phyloP scores from a whole-genome alignment of 805 yeast species.

The Metschnikowia baotianmanensis region DNA sequence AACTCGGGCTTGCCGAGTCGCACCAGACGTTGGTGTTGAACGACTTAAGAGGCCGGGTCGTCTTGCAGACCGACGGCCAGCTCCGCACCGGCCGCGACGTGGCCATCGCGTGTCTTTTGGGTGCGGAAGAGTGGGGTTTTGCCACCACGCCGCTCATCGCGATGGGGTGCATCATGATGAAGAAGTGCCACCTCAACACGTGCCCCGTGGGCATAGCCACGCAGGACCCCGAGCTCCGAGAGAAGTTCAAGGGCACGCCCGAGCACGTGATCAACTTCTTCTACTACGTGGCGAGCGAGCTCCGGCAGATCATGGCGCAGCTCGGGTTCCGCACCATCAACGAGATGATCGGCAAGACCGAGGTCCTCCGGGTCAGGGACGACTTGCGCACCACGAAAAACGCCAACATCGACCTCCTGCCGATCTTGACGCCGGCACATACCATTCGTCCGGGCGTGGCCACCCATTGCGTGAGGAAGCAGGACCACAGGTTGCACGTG shows the following conservation, averaged over 20 bases:
- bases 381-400: conserved; percentile 86
- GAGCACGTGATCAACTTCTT: conserved; percentile 98
- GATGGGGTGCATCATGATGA: conserved; percentile 96
- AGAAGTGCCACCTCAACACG: conserved; percentile 86
- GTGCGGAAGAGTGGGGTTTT: conserved; percentile 98
- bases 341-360: conserved; percentile 98
- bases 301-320: conserved; percentile 89
- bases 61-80: conserved; percentile 98
- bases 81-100: conserved; percentile 95
- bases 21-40: conserved; percentile 95
- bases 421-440: conserved; percentile 95
- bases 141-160: conserved; percentile 97
- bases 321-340: conserved; percentile 93
- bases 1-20: conserved; percentile 95
- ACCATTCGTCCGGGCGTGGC: conserved; percentile 96
- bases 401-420: conserved; percentile 85
- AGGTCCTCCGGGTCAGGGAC: conserved; percentile 80
- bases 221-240: conserved; percentile 91
- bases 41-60: conserved; percentile 92
- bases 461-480: conserved; percentile 86
- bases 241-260: conserved; percentile 93
- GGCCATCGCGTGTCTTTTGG: conserved; percentile 91
- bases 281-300: conserved; percentile 89
- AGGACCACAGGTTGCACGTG: conserved; percentile 89
- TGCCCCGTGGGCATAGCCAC: conserved; percentile 99